Conservation (phyloP, 2,329 filamentous ascomycete species). For the Fusarium decemcellulare region DNA sequence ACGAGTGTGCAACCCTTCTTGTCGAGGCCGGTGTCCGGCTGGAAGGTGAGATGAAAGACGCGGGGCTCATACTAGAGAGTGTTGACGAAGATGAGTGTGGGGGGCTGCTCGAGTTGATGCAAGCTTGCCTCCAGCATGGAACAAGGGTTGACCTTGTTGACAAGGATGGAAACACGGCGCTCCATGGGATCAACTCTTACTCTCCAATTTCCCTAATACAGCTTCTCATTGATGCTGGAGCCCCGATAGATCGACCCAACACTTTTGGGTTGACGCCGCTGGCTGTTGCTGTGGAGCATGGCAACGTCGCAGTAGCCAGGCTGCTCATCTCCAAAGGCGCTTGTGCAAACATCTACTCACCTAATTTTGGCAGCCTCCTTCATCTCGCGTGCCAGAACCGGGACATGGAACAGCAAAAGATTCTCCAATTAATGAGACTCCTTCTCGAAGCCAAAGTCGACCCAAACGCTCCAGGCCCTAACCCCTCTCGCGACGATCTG, state of each 20-base stretch:
- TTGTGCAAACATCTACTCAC: neutral
- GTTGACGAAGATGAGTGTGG: neutral
- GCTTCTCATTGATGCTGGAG: neutral
- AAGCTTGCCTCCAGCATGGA: neutral
- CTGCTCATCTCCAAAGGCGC: conserved; percentile 8
- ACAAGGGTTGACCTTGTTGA: neutral
- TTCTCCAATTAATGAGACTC: neutral
- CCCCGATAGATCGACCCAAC: neutral
- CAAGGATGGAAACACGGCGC: neutral
- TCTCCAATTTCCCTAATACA: neutral
- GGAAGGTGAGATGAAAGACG: neutral
- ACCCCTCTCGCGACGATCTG: neutral
- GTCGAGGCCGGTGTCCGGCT: neutral
- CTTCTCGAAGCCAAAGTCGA: neutral
- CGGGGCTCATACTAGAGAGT: neutral
- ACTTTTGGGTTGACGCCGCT: neutral
- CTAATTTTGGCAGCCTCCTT: conserved; percentile 1
- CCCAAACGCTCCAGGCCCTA: neutral
- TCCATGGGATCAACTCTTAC: neutral
- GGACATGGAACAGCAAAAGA: neutral
- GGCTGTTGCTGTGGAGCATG: neutral
- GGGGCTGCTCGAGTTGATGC: neutral
- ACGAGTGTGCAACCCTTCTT: neutral
- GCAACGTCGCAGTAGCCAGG: neutral
- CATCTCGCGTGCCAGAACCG: conserved; percentile 1